Percentiles rank a stretch among this genome's conserved stretches.
Evolutionary conservation across 352 stramenopile species (phyloP).

Genomic region (Pythium angustatum): DNA sequence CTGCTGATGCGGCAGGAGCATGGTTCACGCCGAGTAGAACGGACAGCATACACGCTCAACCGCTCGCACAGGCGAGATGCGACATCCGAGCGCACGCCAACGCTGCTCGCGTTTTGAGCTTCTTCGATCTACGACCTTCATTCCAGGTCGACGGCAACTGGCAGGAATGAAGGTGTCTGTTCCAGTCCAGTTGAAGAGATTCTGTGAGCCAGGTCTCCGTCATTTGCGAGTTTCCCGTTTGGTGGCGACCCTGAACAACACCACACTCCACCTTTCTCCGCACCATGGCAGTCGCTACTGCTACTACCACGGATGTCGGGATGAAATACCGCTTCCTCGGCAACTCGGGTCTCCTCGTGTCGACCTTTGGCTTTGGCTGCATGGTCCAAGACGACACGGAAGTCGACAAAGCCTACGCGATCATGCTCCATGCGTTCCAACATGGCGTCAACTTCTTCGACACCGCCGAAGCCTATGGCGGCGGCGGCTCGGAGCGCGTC

Average conservation of each 20-base stretch:
- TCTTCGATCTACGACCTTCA: no score
- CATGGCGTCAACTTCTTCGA: constrained; percentile 61
- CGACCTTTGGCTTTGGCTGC: constrained; percentile 2
- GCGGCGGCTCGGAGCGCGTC: constrained; percentile 33
- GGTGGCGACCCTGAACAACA: not conserved
- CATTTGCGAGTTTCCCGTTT: not conserved
- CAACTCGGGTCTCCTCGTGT: constrained; percentile 23
- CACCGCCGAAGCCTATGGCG: constrained; percentile 37
- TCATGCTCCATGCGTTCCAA: constrained; percentile 5
- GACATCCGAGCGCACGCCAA: no score
- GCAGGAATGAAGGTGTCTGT: constrained; percentile 4
- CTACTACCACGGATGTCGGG: not conserved
- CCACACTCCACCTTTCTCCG: not conserved
- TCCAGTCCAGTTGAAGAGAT: no score
- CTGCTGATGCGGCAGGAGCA: no score
- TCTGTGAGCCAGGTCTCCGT: no score
- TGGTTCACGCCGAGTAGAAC: no score
- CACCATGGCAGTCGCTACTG: not conserved
- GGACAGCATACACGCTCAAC: no score
- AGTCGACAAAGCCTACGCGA: not conserved
- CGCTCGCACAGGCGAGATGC: no score
- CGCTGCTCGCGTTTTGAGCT: no score
- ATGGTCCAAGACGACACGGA: not conserved
- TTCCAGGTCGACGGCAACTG: no score
- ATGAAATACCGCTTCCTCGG: constrained; percentile 32